phyloP scores from a whole-genome alignment of 116 monocot species.

The Dioscorea cayenensis region DNA sequence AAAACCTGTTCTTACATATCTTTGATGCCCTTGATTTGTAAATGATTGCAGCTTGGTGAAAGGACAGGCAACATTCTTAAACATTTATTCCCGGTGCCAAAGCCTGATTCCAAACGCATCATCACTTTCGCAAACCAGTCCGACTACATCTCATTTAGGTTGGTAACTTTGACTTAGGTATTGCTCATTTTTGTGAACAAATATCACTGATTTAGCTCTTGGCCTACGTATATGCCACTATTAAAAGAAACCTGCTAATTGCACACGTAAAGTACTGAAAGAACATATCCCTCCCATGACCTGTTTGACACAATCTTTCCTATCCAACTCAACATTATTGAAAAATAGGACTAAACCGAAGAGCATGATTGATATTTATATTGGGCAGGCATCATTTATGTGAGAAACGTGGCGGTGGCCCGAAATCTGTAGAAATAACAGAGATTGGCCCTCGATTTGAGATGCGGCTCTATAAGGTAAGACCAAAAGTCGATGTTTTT shows the following conservation, averaged over 20 bases:
- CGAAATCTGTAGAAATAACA: slow-evolving; percentile 81
- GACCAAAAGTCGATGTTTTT: neutral
- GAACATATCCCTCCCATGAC: no score
- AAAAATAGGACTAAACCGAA: no score
- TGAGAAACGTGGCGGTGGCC: slow-evolving; percentile 76
- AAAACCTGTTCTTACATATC: neutral
- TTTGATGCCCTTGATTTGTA: neutral
- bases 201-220: neutral
- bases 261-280: no score
- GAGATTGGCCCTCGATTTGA: slow-evolving; percentile 98
- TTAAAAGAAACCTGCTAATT: no score
- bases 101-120: slow-evolving; percentile 83
- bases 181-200: neutral
- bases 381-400: slow-evolving; percentile 77
- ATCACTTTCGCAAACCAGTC: slow-evolving; percentile 82
- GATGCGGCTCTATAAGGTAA: slow-evolving; percentile 74
- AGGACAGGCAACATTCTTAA: slow-evolving; percentile 81
- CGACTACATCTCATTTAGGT: slow-evolving; percentile 92
- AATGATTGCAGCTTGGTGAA: slow-evolving; percentile 57
- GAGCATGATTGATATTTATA: no score
- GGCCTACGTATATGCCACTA: no score
- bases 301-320: no score
- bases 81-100: slow-evolving; percentile 95
- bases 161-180: neutral
- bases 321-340: no score